Evolutionary conservation across 177 flowering plant genomes (phyloP), one percentile per base, ranked within the genome.

Genomic region (Telopea speciosissima): DNA sequence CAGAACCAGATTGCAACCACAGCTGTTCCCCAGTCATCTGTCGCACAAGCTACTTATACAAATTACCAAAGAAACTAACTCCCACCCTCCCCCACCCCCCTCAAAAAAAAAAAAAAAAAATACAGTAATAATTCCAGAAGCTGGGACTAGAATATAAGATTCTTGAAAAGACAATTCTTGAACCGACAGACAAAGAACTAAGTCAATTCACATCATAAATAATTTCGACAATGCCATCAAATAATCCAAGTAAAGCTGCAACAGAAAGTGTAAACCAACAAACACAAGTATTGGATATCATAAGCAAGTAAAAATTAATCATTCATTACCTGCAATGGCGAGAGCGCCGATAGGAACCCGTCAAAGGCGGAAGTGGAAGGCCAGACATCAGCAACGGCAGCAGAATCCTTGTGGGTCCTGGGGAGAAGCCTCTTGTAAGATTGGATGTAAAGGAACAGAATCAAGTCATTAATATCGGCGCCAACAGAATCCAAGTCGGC

Each of bases 321-420:
- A 36, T 36, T 36, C 61, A 56, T 36, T 26, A 90, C 99, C 96
- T 93, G 98, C 28, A 93, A 79, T 0, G 98, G 99, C 22, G 99
- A 93, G 8, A 95, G 82, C 1, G 91, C 95, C 1, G 98, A 95
- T 23, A 95, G 81, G 68, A 81, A 90, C 0, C 97, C 97, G 74
- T 95, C 99, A 66, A 95, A 95, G 1, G 97, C 97, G 0, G 97
- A 93, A 0, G 98, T 91, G 26, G 97, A 88, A 0, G 98, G 98
- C 99, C 99, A 95, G 24, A 95, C 98, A 81, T 95, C 98, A 3
- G 93, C 90, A 4, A 96, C 92, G 0, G 95, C 78, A 54, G 90
- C 95, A 0, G 97, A 83, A 77, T 93, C 99, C 86, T 86, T 96
- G 65, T 93, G 99, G 64, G 96, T 73, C 72, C 90, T 80, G 2